A percentile compares a stretch with the other conserved stretches of the same genome.
Conservation (phyloP, 2,329 filamentous ascomycete species). For the Paracoccidioides brasiliensis region DNA sequence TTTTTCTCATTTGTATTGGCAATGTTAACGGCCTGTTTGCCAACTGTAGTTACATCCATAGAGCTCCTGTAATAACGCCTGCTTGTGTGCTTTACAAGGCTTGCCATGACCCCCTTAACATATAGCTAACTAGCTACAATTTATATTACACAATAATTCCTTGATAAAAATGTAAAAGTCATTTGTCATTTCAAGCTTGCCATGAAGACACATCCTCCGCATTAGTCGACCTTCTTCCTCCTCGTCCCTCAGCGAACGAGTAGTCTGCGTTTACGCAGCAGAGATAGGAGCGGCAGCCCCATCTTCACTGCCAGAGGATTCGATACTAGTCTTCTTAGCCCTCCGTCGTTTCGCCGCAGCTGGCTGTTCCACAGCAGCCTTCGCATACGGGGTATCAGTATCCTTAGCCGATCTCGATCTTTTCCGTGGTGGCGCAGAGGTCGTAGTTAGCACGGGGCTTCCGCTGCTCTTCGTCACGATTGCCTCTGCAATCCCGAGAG, state of each 20-base stretch:
- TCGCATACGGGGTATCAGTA: neutral
- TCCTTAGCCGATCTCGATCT: neutral
- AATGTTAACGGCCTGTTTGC: no score
- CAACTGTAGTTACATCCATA: no score
- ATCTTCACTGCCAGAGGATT: neutral
- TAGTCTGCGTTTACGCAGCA: neutral
- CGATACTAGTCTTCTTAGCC: neutral
- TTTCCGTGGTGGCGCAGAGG: neutral
- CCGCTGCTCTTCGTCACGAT: neutral
- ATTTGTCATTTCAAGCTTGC: neutral
- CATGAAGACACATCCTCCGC: neutral
- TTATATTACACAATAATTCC: no score
- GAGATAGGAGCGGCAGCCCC: neutral
- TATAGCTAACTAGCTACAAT: no score
- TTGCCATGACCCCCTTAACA: no score
- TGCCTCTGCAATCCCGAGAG: slow-evolving; percentile 6
- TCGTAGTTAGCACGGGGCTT: neutral
- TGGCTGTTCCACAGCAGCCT: neutral
- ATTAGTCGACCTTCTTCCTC: slow-evolving; percentile 3
- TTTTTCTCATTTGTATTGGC: no score
- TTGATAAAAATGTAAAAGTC: neutral
- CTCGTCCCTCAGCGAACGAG: neutral
- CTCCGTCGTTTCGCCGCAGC: neutral
- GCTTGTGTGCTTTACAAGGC: no score
- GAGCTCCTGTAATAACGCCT: no score